A percentile compares a stretch with the other conserved stretches of the same genome.
Conservation (phyloP, 2,329 filamentous ascomycete genomes). For the Tolypocladium tropicale region DNA sequence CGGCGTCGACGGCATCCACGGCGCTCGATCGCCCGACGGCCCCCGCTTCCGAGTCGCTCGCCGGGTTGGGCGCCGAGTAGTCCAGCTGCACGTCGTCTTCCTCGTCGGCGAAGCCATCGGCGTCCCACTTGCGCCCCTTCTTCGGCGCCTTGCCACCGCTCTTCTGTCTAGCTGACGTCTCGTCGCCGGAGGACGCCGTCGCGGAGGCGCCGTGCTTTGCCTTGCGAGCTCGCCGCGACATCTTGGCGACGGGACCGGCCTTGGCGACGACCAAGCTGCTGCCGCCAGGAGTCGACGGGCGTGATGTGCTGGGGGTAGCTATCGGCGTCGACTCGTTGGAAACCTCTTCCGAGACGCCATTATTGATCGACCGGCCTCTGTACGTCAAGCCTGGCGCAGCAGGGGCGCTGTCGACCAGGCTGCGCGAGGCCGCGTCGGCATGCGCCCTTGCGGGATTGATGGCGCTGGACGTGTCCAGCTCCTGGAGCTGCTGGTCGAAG, state of each 20-base stretch:
- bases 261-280: slow-evolving; percentile 61
- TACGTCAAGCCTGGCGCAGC: slow-evolving; percentile 29
- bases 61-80: slow-evolving; percentile 62
- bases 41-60: slow-evolving; percentile 43
- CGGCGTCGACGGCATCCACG: slow-evolving; percentile 65
- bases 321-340: slow-evolving; percentile 62
- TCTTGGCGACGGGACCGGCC: slow-evolving; percentile 61
- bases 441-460: slow-evolving; percentile 16
- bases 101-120: slow-evolving; percentile 78
- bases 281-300: slow-evolving; percentile 63
- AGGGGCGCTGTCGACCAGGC: slow-evolving; percentile 11
- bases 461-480: slow-evolving; percentile 54
- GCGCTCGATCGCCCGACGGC: slow-evolving; percentile 41
- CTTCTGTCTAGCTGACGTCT: slow-evolving; percentile 50
- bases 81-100: slow-evolving; percentile 68
- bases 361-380: slow-evolving; percentile 24
- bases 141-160: slow-evolving; percentile 57
- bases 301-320: slow-evolving; percentile 63
- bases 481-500: slow-evolving; percentile 84
- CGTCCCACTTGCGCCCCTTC: slow-evolving; percentile 86
- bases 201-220: slow-evolving; percentile 55
- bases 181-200: slow-evolving; percentile 74
- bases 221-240: slow-evolving; percentile 70
- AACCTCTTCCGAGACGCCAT: slow-evolving; percentile 22
- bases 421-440: slow-evolving; percentile 22